Evolutionary conservation across 2,329 filamentous ascomycete genomes (phyloP), one percentile per base, ranked within the genome.

Genomic region (Fusarium praegraminearum): DNA sequence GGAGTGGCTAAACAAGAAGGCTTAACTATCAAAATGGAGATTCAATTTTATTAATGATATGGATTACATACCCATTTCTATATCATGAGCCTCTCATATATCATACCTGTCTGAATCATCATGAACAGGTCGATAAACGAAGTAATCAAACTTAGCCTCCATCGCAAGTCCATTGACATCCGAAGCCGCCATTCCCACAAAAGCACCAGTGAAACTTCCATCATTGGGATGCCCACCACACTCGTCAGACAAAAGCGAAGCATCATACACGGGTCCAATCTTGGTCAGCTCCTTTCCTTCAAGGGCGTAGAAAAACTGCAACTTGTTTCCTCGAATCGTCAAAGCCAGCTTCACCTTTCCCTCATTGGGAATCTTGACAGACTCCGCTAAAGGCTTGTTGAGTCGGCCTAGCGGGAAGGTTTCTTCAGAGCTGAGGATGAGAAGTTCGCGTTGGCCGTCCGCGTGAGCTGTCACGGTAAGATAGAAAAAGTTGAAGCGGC

Each of bases 401-500:
- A 90, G 81, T 8, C 79, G 77, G 5, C 86, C 84, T 6, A 84
- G 79, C 0, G 87, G 87, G 77, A 80, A 89, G 0, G 86, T 88
- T 0, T 79, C 83, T 70, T 90, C 86, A 1, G 87, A 89, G 22
- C 80, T 82, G 73, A 88, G 76, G 58, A 90, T 83, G 18, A 88
- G 81, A 10, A 90, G 79, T 75, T 90, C 87, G 12, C 88, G 83
- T 65, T 85, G 79, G 1, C 87, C 87, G 56, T 88, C 83, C 0
- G 83, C 78, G 70, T 87, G 78, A 0, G 87, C 87, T 4, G 87
- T 87, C 3, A 90, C 85, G 1, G 86, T 83, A 8, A 90, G 80
- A 69, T 90, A 90, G 79, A 89, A 90, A 77, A 89, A 90, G 77
- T 90, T 90, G 78, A 82, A 90, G 5, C 87, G 86, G 73, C 84